phyloP scores from a whole-genome alignment of 2,329 filamentous ascomycete genomes.

The Basipetospora sp. region DNA sequence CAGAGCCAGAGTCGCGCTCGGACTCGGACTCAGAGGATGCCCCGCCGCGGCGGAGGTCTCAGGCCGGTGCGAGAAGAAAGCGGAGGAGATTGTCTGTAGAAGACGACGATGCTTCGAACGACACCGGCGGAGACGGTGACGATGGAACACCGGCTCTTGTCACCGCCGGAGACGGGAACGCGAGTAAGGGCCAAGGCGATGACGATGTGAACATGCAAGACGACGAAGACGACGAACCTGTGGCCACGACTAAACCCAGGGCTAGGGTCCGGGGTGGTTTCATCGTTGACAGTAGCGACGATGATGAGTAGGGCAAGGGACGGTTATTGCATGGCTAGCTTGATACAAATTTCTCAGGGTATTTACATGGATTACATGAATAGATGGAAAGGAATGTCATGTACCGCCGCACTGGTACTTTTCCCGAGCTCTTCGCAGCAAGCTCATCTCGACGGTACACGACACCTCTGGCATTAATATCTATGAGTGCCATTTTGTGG shows the following conservation, averaged over 20 bases:
- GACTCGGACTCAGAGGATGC: constrained; percentile 20
- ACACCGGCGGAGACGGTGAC: constrained; percentile 10
- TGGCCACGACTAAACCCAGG: constrained; percentile 20
- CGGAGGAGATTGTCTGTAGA: constrained; percentile 20
- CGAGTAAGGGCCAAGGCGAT: constrained; percentile 7
- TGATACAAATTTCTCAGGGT: too few relatives aligned
- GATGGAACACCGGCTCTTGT: constrained; percentile 15
- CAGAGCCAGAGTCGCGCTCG: not conserved
- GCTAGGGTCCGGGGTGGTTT: constrained; percentile 37
- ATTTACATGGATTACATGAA: too few relatives aligned
- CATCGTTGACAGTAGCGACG: constrained; percentile 45
- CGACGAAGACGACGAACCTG: constrained; percentile 10
- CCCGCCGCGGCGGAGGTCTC: constrained; percentile 11
- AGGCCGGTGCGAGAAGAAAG: constrained; percentile 19
- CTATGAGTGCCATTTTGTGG: too few relatives aligned
- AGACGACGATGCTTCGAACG: constrained; percentile 12
- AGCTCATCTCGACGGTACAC: too few relatives aligned
- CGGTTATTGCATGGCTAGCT: too few relatives aligned
- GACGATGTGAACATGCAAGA: too few relatives aligned
- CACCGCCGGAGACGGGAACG: constrained; percentile 7
- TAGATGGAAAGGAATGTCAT: too few relatives aligned
- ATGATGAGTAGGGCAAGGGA: constrained; percentile 21
- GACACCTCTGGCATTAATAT: too few relatives aligned
- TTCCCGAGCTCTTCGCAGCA: too few relatives aligned
- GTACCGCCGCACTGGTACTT: too few relatives aligned